Evolutionary conservation across 345 rosid genomes (phyloP).

Genomic region (Limnanthes douglasii): DNA sequence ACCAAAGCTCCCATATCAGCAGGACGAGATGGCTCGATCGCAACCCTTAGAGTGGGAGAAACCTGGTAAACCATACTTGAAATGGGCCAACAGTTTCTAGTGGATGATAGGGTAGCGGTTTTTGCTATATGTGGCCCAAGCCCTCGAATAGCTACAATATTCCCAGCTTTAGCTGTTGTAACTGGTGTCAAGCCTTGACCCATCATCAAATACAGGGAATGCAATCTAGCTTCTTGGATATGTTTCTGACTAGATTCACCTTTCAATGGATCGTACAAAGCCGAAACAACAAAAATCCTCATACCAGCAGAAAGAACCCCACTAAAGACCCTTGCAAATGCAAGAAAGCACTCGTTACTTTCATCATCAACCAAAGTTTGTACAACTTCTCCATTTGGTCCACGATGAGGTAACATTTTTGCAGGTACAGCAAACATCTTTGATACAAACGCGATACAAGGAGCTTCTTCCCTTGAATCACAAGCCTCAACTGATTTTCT

Average conservation of each 20-base stretch:
- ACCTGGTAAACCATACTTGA: constrained; percentile 93
- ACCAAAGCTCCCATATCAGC: constrained; percentile 61
- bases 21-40: constrained; percentile 89
- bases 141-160: constrained; percentile 80
- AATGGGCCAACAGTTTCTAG: constrained; percentile 84
- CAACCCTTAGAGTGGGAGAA: constrained; percentile 79
- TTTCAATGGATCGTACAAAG: constrained; percentile 72
- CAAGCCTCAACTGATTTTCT: constrained; percentile 71
- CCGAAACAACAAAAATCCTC: constrained; percentile 59
- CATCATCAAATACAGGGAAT: constrained; percentile 90
- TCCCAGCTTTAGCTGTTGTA: constrained; percentile 67
- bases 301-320: constrained; percentile 58
- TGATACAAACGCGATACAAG: constrained; percentile 78
- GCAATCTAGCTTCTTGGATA: constrained; percentile 73
- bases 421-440: constrained; percentile 88
- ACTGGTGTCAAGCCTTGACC: constrained; percentile 85
- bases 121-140: constrained; percentile 89
- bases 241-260: constrained; percentile 62
- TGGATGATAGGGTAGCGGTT: constrained; percentile 86
- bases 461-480: constrained; percentile 45
- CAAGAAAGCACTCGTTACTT: constrained; percentile 86
- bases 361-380: constrained; percentile 32
- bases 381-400: constrained; percentile 53
- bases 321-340: constrained; percentile 91
- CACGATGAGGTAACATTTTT: constrained; percentile 65